Conservation (phyloP, 1,284 basidiomycete genomes). For the Pascua guehoae region DNA sequence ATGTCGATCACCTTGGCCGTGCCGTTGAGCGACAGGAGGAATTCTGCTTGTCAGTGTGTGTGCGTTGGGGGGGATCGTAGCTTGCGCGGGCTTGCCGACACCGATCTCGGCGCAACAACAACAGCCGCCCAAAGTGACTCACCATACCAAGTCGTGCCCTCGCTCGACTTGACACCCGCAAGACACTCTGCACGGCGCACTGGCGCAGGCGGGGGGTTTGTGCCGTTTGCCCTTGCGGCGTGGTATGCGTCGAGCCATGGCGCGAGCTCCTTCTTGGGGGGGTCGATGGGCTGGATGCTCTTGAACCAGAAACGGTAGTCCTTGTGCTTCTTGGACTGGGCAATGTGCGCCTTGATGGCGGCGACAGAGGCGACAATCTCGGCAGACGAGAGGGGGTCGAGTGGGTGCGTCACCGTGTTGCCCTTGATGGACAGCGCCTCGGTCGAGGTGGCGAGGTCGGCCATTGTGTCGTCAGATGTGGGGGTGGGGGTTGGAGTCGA, state of each 20-base stretch:
- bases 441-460: conserved; percentile 2
- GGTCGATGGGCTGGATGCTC: conserved; percentile 29
- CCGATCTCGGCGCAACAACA: too few species aligned
- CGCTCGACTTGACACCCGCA: conserved; percentile 19
- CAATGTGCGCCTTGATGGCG: conserved; percentile 9
- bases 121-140: conserved; percentile 5
- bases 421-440: not conserved
- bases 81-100: not conserved
- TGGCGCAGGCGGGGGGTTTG: not conserved
- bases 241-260: conserved; percentile 27
- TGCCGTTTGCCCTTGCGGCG: conserved; percentile 2
- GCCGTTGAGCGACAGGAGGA: conserved; percentile 13
- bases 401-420: conserved; percentile 37
- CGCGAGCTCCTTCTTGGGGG: conserved; percentile 28
- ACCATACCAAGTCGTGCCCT: conserved; percentile 17
- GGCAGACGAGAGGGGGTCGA: conserved; percentile 45
- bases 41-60: conserved; percentile 6
- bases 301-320: conserved; percentile 31
- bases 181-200: conserved; percentile 14
- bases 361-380: conserved; percentile 38
- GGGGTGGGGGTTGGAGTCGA: not conserved
- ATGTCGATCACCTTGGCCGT: conserved; percentile 4
- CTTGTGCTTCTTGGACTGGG: conserved; percentile 5
- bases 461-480: not conserved
- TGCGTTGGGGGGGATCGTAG: not conserved